phyloP scores from a whole-genome alignment of 805 yeast species.

The Zygoascus bituminiphila region DNA sequence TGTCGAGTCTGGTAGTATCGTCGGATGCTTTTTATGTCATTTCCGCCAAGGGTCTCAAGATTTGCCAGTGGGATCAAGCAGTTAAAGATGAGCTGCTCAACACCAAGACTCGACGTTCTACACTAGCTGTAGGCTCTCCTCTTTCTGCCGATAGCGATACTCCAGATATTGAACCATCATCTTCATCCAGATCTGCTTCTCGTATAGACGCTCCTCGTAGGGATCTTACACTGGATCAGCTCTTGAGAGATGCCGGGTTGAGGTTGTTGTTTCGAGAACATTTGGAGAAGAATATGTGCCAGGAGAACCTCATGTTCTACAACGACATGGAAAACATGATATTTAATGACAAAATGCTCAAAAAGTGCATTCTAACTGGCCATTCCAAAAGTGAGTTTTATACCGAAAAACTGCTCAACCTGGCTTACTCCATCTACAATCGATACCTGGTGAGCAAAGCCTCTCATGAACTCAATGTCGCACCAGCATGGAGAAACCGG shows the following conservation, averaged over 20 bases:
- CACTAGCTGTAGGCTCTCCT: background rate
- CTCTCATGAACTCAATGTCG: constrained; percentile 63
- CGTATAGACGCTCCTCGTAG: background rate
- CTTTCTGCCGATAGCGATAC: background rate
- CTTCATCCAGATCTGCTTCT: background rate
- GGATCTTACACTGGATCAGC: constrained; percentile 28
- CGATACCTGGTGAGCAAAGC: constrained; percentile 59
- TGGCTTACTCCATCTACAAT: constrained; percentile 56
- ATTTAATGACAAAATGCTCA: constrained; percentile 2
- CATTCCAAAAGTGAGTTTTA: constrained; percentile 21
- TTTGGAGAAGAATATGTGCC: constrained; percentile 54
- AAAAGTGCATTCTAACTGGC: background rate
- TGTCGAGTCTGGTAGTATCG: constrained; percentile 1
- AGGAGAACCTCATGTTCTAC: constrained; percentile 70
- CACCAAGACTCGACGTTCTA: background rate
- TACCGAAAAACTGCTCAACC: constrained; percentile 49
- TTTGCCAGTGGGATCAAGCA: constrained; percentile 10
- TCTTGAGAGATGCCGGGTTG: constrained; percentile 68
- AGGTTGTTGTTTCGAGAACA: constrained; percentile 60
- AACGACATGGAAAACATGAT: constrained; percentile 45
- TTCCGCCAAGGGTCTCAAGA: constrained; percentile 6
- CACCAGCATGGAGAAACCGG: constrained; percentile 33
- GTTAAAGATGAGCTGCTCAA: background rate
- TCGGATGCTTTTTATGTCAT: constrained; percentile 13
- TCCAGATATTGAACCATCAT: background rate